These are phyloP conservation scores for Chaetomium cochliodes DNA, from an alignment of 495 filamentous ascomycete species.

Conservation along the genomic window DNA sequence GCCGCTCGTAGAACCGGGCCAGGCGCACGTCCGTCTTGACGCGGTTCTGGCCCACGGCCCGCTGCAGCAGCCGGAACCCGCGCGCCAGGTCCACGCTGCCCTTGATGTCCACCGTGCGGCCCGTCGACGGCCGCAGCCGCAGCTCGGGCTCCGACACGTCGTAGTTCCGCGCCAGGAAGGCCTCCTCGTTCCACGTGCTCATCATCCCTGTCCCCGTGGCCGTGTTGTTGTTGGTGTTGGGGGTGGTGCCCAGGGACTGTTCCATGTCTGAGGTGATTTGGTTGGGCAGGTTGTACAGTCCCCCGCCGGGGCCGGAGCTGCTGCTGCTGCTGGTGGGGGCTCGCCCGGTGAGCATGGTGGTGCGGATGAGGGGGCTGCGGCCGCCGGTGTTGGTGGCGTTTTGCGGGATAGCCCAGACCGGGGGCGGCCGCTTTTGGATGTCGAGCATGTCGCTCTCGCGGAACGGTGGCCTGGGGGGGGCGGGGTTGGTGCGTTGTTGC, in stretches of 20 bases:
- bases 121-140: constrained; percentile 53
- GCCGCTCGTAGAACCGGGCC: constrained; percentile 69
- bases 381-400: not conserved
- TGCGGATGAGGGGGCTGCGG: not conserved
- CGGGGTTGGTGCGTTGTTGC: not conserved
- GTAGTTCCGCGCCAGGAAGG: constrained; percentile 22
- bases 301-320: not conserved
- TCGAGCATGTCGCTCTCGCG: not conserved
- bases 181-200: constrained; percentile 15
- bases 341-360: not conserved
- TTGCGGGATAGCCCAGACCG: not conserved
- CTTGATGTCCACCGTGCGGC: constrained; percentile 57
- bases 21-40: constrained; percentile 47
- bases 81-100: constrained; percentile 51
- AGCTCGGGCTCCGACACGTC: constrained; percentile 28
- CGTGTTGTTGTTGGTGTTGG: not conserved
- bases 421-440: not conserved
- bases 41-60: constrained; percentile 47
- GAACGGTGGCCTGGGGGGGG: constrained; percentile 15
- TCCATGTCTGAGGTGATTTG: constrained; percentile 19
- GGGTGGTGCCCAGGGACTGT: not conserved
- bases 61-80: constrained; percentile 54
- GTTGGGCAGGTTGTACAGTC: constrained; percentile 1
- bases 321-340: not conserved
- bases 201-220: not conserved